These are phyloP conservation scores for Asclepias syriaca DNA, from an alignment of 257 asterid species.

Conservation along the genomic window DNA sequence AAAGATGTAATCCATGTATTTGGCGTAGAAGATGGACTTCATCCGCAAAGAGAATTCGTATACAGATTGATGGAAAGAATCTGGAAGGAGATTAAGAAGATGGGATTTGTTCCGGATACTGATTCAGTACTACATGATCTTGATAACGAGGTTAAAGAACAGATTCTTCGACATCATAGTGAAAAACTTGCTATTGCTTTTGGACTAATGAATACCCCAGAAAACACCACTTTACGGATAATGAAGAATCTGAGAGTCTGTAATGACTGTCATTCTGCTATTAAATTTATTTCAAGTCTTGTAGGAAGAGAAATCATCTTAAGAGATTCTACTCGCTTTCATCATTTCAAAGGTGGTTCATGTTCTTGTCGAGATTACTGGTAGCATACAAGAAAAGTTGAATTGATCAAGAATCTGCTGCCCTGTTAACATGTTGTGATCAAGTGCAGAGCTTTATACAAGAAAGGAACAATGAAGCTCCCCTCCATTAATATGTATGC, in stretches of 20 bases:
- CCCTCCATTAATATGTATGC: background rate
- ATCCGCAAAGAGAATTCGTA: constrained; percentile 64
- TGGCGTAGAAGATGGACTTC: constrained; percentile 77
- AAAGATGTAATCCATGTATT: constrained; percentile 59
- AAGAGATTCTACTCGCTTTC: constrained; percentile 80
- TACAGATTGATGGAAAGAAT: constrained; percentile 40
- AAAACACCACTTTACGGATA: constrained; percentile 55
- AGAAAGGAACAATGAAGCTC: background rate
- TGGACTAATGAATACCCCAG: constrained; percentile 68
- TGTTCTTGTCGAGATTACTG: constrained; percentile 84
- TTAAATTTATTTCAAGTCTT: constrained; percentile 62
- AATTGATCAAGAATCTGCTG: background rate
- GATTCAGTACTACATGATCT: constrained; percentile 77
- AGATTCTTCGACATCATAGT: constrained; percentile 73
- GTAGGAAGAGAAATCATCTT: constrained; percentile 58
- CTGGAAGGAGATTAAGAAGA: constrained; percentile 77
- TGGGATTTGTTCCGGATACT: constrained; percentile 75
- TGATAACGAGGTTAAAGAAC: constrained; percentile 71
- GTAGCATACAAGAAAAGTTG: constrained; percentile 24
- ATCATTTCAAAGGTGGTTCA: constrained; percentile 65
- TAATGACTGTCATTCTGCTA: constrained; percentile 80
- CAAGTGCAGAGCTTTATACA: background rate
- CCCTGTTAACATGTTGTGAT: background rate
- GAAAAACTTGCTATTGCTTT: constrained; percentile 90
- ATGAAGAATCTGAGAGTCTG: constrained; percentile 94